Percentiles rank a stretch among this genome's conserved stretches.
phyloP scores from a whole-genome alignment of 1,139 yeast species.

The Geotrichum cucujoidarum region DNA sequence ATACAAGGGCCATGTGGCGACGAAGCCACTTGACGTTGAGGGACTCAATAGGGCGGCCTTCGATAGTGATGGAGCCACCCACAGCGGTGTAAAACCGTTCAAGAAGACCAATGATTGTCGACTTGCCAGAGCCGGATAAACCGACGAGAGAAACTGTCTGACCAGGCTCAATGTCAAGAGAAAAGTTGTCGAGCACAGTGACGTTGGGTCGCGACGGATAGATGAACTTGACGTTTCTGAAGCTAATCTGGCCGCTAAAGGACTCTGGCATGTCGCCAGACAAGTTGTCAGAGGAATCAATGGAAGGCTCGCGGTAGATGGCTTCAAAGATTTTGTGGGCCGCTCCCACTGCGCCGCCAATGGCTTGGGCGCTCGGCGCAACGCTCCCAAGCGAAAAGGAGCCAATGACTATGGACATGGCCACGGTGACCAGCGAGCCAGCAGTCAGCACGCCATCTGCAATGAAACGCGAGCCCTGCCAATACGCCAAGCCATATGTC shows the following conservation, averaged over 20 bases:
- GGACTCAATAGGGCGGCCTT: conserved; percentile 57
- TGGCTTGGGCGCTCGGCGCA: conserved; percentile 40
- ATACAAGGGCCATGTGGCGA: conserved; percentile 73
- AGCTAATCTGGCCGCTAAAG: conserved; percentile 52
- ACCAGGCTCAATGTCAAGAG: conserved; percentile 58
- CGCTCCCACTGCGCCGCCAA: conserved; percentile 42
- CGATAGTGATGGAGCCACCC: conserved; percentile 60
- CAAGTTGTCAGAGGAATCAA: conserved; percentile 34
- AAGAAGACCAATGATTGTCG: conserved; percentile 71
- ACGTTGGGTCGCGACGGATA: conserved; percentile 87
- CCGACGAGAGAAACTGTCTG: conserved; percentile 88
- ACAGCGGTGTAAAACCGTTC: conserved; percentile 63
- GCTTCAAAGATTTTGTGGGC: conserved; percentile 41
- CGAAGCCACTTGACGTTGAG: conserved; percentile 69
- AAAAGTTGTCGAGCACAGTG: conserved; percentile 58
- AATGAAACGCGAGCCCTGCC: conserved; percentile 42
- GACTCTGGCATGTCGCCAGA: conserved; percentile 34
- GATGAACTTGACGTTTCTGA: conserved; percentile 60
- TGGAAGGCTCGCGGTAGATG: conserved; percentile 40
- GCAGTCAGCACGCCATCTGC: conserved; percentile 34
- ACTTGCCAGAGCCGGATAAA: conserved; percentile 91
- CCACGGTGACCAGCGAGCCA: conserved; percentile 37
- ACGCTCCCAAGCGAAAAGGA: conserved; percentile 41
- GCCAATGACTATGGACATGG: conserved; percentile 42
- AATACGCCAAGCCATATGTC: conserved; percentile 42